Percentiles rank a stretch among this genome's conserved stretches.
Evolutionary conservation across 495 filamentous ascomycete genomes (phyloP).

Genomic region (Penicillium ochrochloron): DNA sequence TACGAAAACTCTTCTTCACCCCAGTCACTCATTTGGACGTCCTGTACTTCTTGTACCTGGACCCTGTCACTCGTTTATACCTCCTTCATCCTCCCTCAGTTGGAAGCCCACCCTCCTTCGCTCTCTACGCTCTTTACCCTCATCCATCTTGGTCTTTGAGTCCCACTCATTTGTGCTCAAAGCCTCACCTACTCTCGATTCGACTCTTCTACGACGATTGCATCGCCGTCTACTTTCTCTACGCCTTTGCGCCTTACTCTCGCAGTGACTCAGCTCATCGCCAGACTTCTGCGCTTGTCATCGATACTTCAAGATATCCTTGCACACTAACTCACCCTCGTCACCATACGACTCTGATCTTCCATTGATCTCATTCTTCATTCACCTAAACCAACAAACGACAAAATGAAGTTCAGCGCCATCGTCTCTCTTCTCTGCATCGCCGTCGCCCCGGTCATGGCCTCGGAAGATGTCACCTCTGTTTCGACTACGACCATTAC

Average conservation of each 20-base stretch:
- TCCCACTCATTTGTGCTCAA: constrained; percentile 35
- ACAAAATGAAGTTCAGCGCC: constrained; percentile 44
- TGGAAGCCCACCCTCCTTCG: constrained; percentile 38
- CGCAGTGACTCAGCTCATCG: constrained; percentile 11
- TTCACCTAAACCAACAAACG: constrained; percentile 12
- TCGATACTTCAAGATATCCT: constrained; percentile 1
- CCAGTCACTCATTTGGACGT: constrained; percentile 29
- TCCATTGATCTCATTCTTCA: background rate
- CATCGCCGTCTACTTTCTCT: constrained; percentile 14
- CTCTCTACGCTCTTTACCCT: constrained; percentile 31
- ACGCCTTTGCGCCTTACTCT: background rate
- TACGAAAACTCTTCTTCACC: constrained; percentile 23
- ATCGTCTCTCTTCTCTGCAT: constrained; percentile 44
- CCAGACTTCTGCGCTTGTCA: constrained; percentile 12
- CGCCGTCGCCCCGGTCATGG: constrained; percentile 37
- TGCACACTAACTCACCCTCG: background rate
- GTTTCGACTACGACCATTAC: constrained; percentile 40
- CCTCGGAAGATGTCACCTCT: constrained; percentile 36
- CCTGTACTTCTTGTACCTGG: background rate
- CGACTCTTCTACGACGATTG: constrained; percentile 14
- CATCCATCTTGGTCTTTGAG: constrained; percentile 17
- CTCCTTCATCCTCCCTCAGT: constrained; percentile 12
- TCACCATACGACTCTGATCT: background rate
- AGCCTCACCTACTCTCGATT: constrained; percentile 12
- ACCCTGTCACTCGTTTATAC: constrained; percentile 29